Percentiles rank a stretch among this genome's conserved stretches.
Conservation (phyloP, 2,329 filamentous ascomycete genomes). For the Dactylellina drechsleri region DNA sequence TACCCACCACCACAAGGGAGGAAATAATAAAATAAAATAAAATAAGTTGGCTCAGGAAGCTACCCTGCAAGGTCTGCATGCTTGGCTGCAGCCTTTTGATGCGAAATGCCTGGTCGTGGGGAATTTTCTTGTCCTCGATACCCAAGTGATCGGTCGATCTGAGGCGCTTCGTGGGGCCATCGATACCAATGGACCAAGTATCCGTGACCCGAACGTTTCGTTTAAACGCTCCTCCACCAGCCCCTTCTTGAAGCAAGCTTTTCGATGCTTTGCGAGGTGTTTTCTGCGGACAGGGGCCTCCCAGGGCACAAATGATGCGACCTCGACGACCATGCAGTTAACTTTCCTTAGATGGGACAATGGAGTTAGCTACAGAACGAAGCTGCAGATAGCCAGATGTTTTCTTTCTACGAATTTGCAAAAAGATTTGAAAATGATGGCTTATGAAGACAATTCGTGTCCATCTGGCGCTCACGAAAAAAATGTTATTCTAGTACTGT, state of each 20-base stretch:
- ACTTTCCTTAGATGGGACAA: conserved; percentile 47
- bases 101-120: conserved; percentile 6
- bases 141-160: conserved; percentile 40
- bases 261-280: conserved; percentile 41
- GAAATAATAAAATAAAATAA: not conserved
- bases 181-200: conserved; percentile 48
- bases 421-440: not conserved
- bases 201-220: conserved; percentile 46
- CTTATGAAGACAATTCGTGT: not conserved
- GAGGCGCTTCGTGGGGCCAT: conserved; percentile 32
- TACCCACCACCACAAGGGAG: too few relatives aligned
- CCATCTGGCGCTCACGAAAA: too few relatives aligned
- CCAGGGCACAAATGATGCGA: not conserved
- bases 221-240: conserved; percentile 33
- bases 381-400: too few relatives aligned
- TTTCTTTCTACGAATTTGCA: too few relatives aligned
- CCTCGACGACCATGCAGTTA: conserved; percentile 11
- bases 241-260: not conserved
- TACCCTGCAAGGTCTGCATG: conserved; percentile 41
- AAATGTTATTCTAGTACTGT: too few relatives aligned
- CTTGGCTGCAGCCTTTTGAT: conserved; percentile 20
- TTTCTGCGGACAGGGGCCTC: conserved; percentile 20
- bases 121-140: conserved; percentile 25
- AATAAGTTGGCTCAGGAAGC: conserved; percentile 12
- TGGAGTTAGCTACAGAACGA: conserved; percentile 16